phyloP scores from a whole-genome alignment of 1,139 yeast genomes.

The Chernovozyma sophiae-reginae region DNA sequence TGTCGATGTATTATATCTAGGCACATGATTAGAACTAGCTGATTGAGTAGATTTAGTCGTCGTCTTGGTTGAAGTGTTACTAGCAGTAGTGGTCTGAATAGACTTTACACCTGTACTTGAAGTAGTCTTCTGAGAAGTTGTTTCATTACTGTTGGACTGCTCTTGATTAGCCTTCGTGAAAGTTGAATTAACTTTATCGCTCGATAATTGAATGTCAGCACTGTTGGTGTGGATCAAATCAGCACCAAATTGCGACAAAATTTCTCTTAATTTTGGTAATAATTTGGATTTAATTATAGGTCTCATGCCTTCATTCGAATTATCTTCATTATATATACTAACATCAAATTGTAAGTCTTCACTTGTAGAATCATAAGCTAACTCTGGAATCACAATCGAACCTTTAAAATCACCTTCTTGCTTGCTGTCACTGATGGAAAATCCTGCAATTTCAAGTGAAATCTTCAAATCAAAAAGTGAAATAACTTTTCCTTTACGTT shows the following conservation, averaged over 20 bases:
- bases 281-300: constrained; percentile 53
- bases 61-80: constrained; percentile 11
- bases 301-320: constrained; percentile 49
- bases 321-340: constrained; percentile 58
- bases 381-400: constrained; percentile 78
- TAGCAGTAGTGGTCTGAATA: constrained; percentile 5
- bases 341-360: constrained; percentile 84
- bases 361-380: constrained; percentile 87
- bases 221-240: constrained; percentile 77
- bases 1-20: constrained; percentile 74
- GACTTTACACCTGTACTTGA: constrained; percentile 10
- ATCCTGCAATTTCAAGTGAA: constrained; percentile 57
- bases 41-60: constrained; percentile 16
- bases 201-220: constrained; percentile 74
- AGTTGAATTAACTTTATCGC: constrained; percentile 61
- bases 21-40: constrained; percentile 25
- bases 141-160: constrained; percentile 11
- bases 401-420: constrained; percentile 49
- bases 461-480: constrained; percentile 80
- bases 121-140: constrained; percentile 15
- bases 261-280: constrained; percentile 63
- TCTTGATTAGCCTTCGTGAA: constrained; percentile 65
- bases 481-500: constrained; percentile 94
- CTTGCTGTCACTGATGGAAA: constrained; percentile 16
- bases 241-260: constrained; percentile 63